Percentiles rank a stretch among this genome's conserved stretches.
These are phyloP conservation scores for Monosporascus ibericus DNA, from an alignment of 2,329 filamentous ascomycete genomes.

Conservation along the genomic window DNA sequence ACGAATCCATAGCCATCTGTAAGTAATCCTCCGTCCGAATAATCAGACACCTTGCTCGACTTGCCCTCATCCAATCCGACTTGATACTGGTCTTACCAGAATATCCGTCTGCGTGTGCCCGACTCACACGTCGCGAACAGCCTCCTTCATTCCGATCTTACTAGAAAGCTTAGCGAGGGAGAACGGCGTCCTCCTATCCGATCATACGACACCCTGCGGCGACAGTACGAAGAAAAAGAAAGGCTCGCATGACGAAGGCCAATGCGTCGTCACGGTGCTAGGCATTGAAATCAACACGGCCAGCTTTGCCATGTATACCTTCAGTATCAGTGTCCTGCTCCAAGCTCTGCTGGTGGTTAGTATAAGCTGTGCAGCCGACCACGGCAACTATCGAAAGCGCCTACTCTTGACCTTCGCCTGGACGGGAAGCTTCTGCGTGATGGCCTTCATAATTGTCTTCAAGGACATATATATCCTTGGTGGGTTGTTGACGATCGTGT, in stretches of 20 bases:
- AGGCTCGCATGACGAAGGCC: constrained; percentile 42
- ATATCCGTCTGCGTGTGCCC: not conserved
- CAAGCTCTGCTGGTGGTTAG: constrained; percentile 90
- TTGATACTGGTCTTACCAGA: not conserved
- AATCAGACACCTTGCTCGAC: too few relatives aligned
- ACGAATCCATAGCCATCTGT: constrained; percentile 18
- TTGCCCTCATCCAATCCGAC: too few relatives aligned
- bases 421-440: constrained; percentile 73
- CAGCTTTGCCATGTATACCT: constrained; percentile 97
- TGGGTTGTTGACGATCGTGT: constrained; percentile 77
- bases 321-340: constrained; percentile 83
- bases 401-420: constrained; percentile 82
- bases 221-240: constrained; percentile 48
- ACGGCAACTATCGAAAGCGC: constrained; percentile 85
- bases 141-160: constrained; percentile 91
- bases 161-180: constrained; percentile 90
- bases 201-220: constrained; percentile 69
- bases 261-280: constrained; percentile 78
- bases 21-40: constrained; percentile 10
- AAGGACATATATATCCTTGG: constrained; percentile 74
- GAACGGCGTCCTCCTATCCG: constrained; percentile 78
- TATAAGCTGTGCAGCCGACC: constrained; percentile 93
- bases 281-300: constrained; percentile 90
- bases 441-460: constrained; percentile 77
- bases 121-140: constrained; percentile 35